A percentile compares a stretch with the other conserved stretches of the same genome.
These are phyloP conservation scores for Aspergillus pseudoterreus DNA, from an alignment of 2,329 filamentous ascomycete genomes.

Conservation along the genomic window DNA sequence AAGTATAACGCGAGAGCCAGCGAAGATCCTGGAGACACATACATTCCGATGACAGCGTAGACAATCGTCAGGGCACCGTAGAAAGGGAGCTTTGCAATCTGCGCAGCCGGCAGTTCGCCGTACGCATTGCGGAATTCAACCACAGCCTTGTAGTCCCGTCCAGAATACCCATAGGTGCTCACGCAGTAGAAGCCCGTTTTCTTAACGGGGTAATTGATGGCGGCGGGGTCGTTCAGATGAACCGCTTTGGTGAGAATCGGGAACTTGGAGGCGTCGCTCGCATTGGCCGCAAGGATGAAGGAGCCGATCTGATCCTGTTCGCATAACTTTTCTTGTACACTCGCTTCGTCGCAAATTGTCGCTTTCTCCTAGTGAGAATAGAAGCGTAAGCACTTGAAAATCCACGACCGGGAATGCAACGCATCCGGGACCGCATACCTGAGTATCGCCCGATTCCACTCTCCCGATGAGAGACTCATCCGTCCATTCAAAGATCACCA, in stretches of 20 bases:
- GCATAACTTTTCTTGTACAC: conserved; percentile 67
- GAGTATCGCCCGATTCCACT: conserved; percentile 52
- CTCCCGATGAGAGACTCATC: conserved; percentile 78
- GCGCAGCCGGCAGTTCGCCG: conserved; percentile 88
- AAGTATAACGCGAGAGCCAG: conserved; percentile 11
- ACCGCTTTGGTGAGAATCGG: conserved; percentile 76
- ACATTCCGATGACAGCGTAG: conserved; percentile 79
- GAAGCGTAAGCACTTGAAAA: conserved; percentile 27
- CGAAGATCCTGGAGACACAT: conserved; percentile 29
- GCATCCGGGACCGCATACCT: conserved; percentile 43
- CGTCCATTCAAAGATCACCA: conserved; percentile 92
- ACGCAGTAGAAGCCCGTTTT: conserved; percentile 97
- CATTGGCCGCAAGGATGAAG: conserved; percentile 77
- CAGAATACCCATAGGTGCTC: conserved; percentile 67
- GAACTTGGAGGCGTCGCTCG: conserved; percentile 65
- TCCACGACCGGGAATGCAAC: not conserved
- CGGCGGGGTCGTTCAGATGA: conserved; percentile 68
- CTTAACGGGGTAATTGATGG: conserved; percentile 76
- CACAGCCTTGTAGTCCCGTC: conserved; percentile 69
- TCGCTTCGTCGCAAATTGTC: conserved; percentile 72
- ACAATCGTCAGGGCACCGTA: conserved; percentile 92
- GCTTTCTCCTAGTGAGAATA: conserved; percentile 47
- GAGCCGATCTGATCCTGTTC: conserved; percentile 73
- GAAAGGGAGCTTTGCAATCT: conserved; percentile 95
- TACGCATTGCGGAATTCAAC: conserved; percentile 95